Evolutionary conservation across 192 early-diverging fungal species (phyloP).

Genomic region (Entomortierella beljakovae): DNA sequence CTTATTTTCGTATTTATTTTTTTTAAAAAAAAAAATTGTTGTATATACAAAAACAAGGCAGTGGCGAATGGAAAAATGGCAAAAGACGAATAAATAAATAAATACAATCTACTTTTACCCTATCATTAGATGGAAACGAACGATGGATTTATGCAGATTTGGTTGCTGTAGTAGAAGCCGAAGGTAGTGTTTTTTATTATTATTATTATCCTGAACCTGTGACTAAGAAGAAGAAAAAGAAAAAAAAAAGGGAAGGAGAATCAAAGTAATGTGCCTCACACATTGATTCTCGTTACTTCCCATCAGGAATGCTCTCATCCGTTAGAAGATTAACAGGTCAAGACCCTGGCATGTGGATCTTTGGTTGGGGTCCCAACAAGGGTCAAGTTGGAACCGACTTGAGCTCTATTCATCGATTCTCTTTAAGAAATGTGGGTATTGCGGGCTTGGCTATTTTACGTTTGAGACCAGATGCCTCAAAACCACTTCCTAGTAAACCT

Average conservation of each 20-base stretch:
- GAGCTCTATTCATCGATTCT: conserved; percentile 48
- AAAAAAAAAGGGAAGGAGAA: background rate
- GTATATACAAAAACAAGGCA: too few species aligned
- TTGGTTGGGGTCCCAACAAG: conserved; percentile 42
- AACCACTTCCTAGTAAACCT: background rate
- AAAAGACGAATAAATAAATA: background rate
- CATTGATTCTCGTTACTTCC: too few species aligned
- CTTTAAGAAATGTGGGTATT: conserved; percentile 44
- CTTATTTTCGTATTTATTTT: too few species aligned
- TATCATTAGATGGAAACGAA: conserved; percentile 36
- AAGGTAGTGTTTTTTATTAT: conserved; percentile 8
- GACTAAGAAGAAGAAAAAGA: background rate
- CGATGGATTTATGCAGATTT: conserved; percentile 35
- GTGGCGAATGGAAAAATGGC: too few species aligned
- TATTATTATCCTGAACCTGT: background rate
- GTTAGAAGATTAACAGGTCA: conserved; percentile 37
- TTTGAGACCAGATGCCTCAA: conserved; percentile 4
- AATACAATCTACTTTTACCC: background rate
- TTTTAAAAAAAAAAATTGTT: too few species aligned
- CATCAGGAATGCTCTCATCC: conserved; percentile 46
- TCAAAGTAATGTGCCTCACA: background rate
- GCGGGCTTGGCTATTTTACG: conserved; percentile 43
- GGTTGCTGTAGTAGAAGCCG: conserved; percentile 46
- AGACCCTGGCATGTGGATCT: conserved; percentile 43
- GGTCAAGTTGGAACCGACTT: conserved; percentile 44